Evolutionary conservation across 805 yeast species (phyloP).

Genomic region (Sungouiella blattae): DNA sequence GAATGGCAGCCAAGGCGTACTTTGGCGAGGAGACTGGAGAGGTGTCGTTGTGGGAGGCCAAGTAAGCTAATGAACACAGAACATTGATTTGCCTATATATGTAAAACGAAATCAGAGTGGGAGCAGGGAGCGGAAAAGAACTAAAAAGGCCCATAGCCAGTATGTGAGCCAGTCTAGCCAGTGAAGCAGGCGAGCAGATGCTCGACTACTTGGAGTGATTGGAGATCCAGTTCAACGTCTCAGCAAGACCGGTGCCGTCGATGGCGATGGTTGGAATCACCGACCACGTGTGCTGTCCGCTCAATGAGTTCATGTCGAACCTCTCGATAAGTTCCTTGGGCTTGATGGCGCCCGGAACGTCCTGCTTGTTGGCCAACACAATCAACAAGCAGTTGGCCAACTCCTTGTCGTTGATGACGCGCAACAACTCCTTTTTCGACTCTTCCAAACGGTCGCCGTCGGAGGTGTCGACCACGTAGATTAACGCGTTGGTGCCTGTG

Average conservation of each 20-base stretch:
- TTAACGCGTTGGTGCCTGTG: slow-evolving; percentile 88
- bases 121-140: not conserved
- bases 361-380: slow-evolving; percentile 89
- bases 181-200: not conserved
- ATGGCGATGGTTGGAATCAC: slow-evolving; percentile 89
- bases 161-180: slow-evolving; percentile 3
- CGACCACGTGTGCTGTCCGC: slow-evolving; percentile 74
- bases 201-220: slow-evolving; percentile 43
- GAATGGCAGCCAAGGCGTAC: slow-evolving; percentile 74
- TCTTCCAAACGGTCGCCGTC: slow-evolving; percentile 71
- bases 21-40: slow-evolving; percentile 83
- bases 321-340: slow-evolving; percentile 78
- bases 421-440: slow-evolving; percentile 70
- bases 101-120: too few species aligned
- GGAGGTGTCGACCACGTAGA: slow-evolving; percentile 84
- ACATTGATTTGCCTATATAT: not conserved
- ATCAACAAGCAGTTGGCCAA: slow-evolving; percentile 74
- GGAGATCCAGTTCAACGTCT: slow-evolving; percentile 84
- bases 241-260: slow-evolving; percentile 86
- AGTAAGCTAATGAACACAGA: not conserved
- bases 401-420: slow-evolving; percentile 80
- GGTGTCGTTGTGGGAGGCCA: slow-evolving; percentile 17
- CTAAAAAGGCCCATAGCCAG: slow-evolving; percentile 5
- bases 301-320: slow-evolving; percentile 58
- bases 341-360: slow-evolving; percentile 63